Evolutionary conservation across 495 filamentous ascomycete genomes (phyloP), one percentile per base, ranked within the genome.

Genomic region (Beverwykella pulmonaria): DNA sequence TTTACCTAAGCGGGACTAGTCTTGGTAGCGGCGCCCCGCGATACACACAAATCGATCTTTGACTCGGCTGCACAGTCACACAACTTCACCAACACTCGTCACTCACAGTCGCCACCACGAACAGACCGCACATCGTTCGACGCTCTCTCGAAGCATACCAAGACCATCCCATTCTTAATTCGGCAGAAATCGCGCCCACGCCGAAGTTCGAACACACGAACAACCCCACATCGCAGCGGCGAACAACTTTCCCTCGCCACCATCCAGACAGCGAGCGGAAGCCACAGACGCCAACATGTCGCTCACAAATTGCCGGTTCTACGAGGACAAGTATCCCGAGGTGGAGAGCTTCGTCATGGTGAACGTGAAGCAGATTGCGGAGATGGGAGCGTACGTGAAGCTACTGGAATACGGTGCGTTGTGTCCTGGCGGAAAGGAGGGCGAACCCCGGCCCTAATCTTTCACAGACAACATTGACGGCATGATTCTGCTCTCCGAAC

Each of bases 281-380:
- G 22, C 9, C 6, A 57, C n/a, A 57, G 10, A 25, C 46, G 59
- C 71, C 58, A 69, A 46, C 65, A 98, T 98, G 93, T 98, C 94
- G 75, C 87, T 97, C 80, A 97, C 92, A 75, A 97, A 97, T 83
- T 97, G 91, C 80, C 92, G 94, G 59, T 98, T 95, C 79, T 98
- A 98, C 80, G 93, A 97, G 84, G 93, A 95, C 77, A 95, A 95
- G 77, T 98, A 92, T 75, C 94, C 94, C 46, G 94, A 98, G 84
- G 91, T 98, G 67, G 94, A 98, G 78, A 95, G 91, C 83, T 98
- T 97, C 81, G 95, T 98, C 64, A 98, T 98, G 94, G 94, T 98
- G 26, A 80, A 81, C 56, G 79, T 80, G 34, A 80, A 79, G 69
- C 78, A 79, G 92, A 98, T 98, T 76, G 94, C 94, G 76, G 94